These are phyloP conservation scores for Gymnopilus junonius DNA, from an alignment of 768 basidiomycete genomes.

Conservation along the genomic window DNA sequence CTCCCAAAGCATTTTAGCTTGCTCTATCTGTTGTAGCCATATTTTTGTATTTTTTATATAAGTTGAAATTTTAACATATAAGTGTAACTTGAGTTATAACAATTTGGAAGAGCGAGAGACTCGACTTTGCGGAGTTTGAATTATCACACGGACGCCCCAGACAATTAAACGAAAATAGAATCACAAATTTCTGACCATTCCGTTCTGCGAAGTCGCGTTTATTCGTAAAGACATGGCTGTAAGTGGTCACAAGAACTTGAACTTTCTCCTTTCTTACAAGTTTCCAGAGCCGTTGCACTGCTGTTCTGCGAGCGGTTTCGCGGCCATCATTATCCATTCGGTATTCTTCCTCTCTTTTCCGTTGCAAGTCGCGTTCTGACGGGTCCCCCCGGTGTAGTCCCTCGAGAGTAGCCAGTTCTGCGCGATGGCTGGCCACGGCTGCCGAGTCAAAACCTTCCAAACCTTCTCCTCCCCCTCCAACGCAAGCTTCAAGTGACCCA, in stretches of 20 bases:
- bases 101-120: too few species aligned
- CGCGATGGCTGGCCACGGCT: conserved; percentile 64
- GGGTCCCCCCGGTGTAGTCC: conserved; percentile 31
- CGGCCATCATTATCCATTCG: conserved; percentile 41
- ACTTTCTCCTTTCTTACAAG: neutral
- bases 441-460: conserved; percentile 46
- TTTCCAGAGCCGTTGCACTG: conserved; percentile 48
- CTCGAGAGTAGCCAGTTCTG: conserved; percentile 40
- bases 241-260: conserved; percentile 25
- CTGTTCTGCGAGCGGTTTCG: conserved; percentile 44
- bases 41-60: neutral
- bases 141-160: conserved; percentile 7
- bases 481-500: conserved; percentile 52
- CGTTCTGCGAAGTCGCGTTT: conserved; percentile 26
- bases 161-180: conserved; percentile 37
- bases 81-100: neutral
- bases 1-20: neutral
- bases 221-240: conserved; percentile 45
- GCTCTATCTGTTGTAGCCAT: neutral
- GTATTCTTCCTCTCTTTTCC: conserved; percentile 25
- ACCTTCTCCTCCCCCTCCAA: conserved; percentile 45
- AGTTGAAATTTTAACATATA: too few species aligned
- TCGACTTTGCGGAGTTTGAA: neutral
- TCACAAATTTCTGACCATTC: conserved; percentile 38
- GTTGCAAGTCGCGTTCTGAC: conserved; percentile 10